Conservation (phyloP, 2,329 filamentous ascomycete genomes). For the Neospermospora avenae region DNA sequence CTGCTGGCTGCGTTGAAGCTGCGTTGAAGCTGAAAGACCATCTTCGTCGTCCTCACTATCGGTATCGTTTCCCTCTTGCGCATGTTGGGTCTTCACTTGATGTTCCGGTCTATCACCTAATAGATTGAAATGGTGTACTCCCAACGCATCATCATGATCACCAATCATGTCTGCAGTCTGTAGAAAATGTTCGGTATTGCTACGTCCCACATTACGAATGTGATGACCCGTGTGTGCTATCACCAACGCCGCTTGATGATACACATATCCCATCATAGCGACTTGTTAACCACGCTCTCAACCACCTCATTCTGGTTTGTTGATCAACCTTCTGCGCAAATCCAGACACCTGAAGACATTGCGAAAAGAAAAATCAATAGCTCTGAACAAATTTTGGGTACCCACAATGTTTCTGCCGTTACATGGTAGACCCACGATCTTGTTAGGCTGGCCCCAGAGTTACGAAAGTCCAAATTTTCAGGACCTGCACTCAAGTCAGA, state of each 20-base stretch:
- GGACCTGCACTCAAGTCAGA: not conserved
- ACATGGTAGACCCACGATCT: not conserved
- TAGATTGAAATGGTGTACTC: not conserved
- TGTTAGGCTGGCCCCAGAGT: not conserved
- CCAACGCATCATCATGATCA: not conserved
- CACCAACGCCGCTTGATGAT: not conserved
- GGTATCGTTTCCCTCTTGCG: not conserved
- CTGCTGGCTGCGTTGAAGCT: not conserved
- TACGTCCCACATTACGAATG: not conserved
- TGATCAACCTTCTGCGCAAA: constrained; percentile 2
- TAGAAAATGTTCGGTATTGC: not conserved
- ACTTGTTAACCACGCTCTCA: not conserved
- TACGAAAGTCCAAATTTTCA: not conserved
- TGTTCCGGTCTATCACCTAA: not conserved
- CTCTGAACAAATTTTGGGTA: not conserved
- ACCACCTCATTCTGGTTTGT: not conserved
- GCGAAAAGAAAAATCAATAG: not conserved
- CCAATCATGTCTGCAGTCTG: not conserved
- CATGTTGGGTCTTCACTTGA: not conserved
- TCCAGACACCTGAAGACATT: not conserved
- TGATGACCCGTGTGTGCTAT: not conserved
- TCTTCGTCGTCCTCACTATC: not conserved
- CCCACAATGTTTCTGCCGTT: not conserved
- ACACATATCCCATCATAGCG: constrained; percentile 3
- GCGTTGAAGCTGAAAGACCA: too few species aligned